Conservation (phyloP, 495 filamentous ascomycete species). For the Penicillium ochrochloron region DNA sequence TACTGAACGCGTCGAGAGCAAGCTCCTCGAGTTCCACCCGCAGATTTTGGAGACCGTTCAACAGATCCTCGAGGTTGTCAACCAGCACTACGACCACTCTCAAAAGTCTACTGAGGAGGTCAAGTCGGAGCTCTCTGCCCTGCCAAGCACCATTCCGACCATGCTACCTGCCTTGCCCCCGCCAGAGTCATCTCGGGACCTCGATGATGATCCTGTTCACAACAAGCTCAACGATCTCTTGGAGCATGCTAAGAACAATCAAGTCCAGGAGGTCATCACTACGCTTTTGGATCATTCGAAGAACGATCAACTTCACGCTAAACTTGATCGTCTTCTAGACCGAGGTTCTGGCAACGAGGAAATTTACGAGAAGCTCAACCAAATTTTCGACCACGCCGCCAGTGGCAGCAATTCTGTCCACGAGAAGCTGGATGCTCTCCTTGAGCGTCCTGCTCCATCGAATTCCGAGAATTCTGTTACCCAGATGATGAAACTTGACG, state of each 20-base stretch:
- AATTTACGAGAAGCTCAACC: conserved; percentile 48
- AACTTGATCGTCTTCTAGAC: conserved; percentile 63
- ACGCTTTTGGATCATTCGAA: conserved; percentile 68
- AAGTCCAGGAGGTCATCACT: conserved; percentile 81
- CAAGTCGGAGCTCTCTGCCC: conserved; percentile 54
- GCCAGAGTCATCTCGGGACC: conserved; percentile 56
- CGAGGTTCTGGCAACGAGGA: conserved; percentile 59
- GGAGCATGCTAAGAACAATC: conserved; percentile 55
- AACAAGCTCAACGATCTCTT: conserved; percentile 87
- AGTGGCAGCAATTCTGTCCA: conserved; percentile 70
- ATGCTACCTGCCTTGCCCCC: conserved; percentile 54
- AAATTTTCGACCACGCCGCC: conserved; percentile 66
- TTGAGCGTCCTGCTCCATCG: conserved; percentile 33
- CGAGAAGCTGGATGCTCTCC: conserved; percentile 59
- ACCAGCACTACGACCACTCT: conserved; percentile 76
- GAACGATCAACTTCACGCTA: conserved; percentile 46
- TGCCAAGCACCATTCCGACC: conserved; percentile 54
- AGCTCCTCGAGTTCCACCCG: conserved; percentile 80
- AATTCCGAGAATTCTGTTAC: conserved; percentile 49
- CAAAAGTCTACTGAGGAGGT: conserved; percentile 56
- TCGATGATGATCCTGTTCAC: conserved; percentile 65
- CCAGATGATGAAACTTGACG: conserved; percentile 78
- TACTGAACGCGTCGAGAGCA: conserved; percentile 74
- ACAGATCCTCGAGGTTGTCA: conserved; percentile 79
- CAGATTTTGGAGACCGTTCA: conserved; percentile 81